Base-by-base conservation (phyloP, 2,329 filamentous ascomycete species). In the Phyllosticta citrichinensis region DNA sequence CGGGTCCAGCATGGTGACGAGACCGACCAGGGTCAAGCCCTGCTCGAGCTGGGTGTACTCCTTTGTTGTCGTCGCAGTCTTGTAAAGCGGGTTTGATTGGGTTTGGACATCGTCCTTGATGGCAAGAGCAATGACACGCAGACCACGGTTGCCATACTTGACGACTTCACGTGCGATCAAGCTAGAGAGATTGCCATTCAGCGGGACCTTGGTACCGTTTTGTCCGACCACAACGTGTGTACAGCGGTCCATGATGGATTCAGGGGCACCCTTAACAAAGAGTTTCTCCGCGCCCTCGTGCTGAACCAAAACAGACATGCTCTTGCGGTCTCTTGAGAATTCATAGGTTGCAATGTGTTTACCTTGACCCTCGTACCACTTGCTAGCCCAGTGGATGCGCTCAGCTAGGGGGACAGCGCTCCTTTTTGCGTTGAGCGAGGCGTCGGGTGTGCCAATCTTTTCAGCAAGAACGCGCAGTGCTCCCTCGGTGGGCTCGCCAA, bases 311-410 rank as follows among this genome's bases (percentile, higher is more conserved):
- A 99, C 95, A 55, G 94, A 99, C 94, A 99, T 99, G 76, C 93
- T 97, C 84, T 99, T 99, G 64, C 94, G 86, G 75, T 99, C 94
- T 68, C 94, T 87, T 1, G 94, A 97, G 77, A 99, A 99, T 73
- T 99, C 94, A 68, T 91, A 99, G 11, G 91, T 96, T 9, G 92
- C 87, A 61, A 96, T 81, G 52, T 88, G 85, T 58, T 85, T 84
- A 56, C 87, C 83, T 66, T 84, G 82, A 66, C 85, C 81, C 76
- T 96, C 92, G 73, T 96, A 97, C 76, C 87, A 86, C 65, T 86
- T 82, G 78, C 91, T 97, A 62, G 91, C 86, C 68, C 87, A 84
- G 77, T 97, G 88, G 51, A 94, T 81, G 65, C 85, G 84, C 65
- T 91, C 77, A 30, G 81, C 77, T 1, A 79, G 73, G 35, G 80